phyloP scores from a whole-genome alignment of 2,329 filamentous ascomycete species.

The Exophiala xenobiotica region DNA sequence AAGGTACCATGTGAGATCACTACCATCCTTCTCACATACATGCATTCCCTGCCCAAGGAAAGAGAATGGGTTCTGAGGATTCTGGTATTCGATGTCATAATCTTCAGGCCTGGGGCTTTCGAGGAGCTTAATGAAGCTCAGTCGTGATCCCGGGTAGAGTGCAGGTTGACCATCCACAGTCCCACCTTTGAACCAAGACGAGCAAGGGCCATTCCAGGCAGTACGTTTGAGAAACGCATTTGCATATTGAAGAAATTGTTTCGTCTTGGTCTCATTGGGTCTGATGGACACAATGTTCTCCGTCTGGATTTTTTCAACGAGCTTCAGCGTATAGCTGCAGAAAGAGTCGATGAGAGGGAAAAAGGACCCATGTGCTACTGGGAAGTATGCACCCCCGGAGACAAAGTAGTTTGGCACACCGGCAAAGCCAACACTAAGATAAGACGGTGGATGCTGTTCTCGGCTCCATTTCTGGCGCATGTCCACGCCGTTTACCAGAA shows the following conservation, averaged over 20 bases:
- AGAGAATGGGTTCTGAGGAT: slow-evolving; percentile 38
- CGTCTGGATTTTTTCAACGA: slow-evolving; percentile 30
- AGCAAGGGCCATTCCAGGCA: slow-evolving; percentile 15
- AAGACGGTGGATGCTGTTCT: slow-evolving; percentile 30
- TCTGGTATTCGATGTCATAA: slow-evolving; percentile 39
- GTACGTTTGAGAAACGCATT: slow-evolving; percentile 40
- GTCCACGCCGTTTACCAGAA: slow-evolving; percentile 22
- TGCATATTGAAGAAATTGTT: slow-evolving; percentile 40
- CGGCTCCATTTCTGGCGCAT: slow-evolving; percentile 27
- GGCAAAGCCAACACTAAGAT: slow-evolving; percentile 26
- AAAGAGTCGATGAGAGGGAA: slow-evolving; percentile 31
- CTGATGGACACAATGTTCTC: slow-evolving; percentile 23
- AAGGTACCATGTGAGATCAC: slow-evolving; percentile 13
- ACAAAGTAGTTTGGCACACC: slow-evolving; percentile 37
- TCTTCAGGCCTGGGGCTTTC: slow-evolving; percentile 41
- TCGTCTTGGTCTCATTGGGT: slow-evolving; percentile 28
- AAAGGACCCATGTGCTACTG: slow-evolving; percentile 24
- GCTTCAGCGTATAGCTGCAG: slow-evolving; percentile 25
- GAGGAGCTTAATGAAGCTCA: slow-evolving; percentile 42
- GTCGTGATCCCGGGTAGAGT: slow-evolving; percentile 40
- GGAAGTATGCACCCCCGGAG: slow-evolving; percentile 33
- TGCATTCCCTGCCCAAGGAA: slow-evolving; percentile 46
- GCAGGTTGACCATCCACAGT: slow-evolving; percentile 32
- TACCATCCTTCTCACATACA: slow-evolving; percentile 4
- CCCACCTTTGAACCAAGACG: slow-evolving; percentile 23